Evolutionary conservation across 768 basidiomycete genomes (phyloP), one percentile per base, ranked within the genome.

Genomic region (Russula abietina): DNA sequence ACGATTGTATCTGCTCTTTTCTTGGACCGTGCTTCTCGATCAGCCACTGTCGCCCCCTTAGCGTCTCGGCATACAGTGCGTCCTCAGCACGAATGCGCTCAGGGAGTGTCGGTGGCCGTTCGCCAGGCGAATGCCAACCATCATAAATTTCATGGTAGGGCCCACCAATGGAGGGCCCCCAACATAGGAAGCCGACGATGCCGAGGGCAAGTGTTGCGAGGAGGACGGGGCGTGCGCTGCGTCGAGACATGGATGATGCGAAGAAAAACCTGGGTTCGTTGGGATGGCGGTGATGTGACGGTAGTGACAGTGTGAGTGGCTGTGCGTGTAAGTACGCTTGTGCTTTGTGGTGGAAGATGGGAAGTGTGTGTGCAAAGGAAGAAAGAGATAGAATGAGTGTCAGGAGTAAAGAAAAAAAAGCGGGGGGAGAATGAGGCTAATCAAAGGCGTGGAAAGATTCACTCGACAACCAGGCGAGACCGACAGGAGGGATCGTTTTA

Each of bases 1-100:
- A 64, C 62, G 62, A 17, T 11, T 36, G 9, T 5, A 64, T 17
- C 2, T 59, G 5, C 17, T 55, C 62, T 14, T 59, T 60, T 22
- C 14, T 48, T 8, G 62, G 62, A 8, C 62, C 62, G 26, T 39
- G 33, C 46, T 60, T 59, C 26, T 41, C 17, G 30, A 64, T 50
- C 6, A 64, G 16, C 28, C 24, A 32, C 24, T 64, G 19, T 1
- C 62, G 52, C 5, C 22, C 58, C 12, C 8, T 22, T 4, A 64
- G 22, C 1, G 48, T 52, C 39, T 19, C 39, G 0, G 30, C 30
- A 26, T 64, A 64, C 8, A 58, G 62, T 7, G 19, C 5, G 28
- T 64, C 62, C 24, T 64, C 62, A 0, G 6, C 30, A 6, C 36
- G 52, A 14, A 64, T 17, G 3, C 58, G 58, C 5, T 16, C 39